A percentile compares a stretch with the other conserved stretches of the same genome.
These are phyloP conservation scores for Pseudopediastrum boryanum DNA, from an alignment of 139 green algal species.

Conservation along the genomic window DNA sequence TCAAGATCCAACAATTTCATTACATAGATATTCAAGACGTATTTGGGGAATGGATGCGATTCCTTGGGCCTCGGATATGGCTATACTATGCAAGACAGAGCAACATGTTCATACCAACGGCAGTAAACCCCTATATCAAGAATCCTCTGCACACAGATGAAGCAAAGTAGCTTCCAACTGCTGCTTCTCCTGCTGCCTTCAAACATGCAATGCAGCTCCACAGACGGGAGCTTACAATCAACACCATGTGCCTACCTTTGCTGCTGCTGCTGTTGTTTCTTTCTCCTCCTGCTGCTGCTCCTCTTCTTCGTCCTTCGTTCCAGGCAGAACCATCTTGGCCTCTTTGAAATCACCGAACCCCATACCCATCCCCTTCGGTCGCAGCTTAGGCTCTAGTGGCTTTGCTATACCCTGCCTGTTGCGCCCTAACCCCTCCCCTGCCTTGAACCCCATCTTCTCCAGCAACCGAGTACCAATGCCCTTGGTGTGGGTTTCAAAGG, in stretches of 20 bases:
- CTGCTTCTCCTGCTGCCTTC: too few species aligned
- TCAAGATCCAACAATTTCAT: too few species aligned
- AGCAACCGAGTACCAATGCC: constrained; percentile 95
- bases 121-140: too few species aligned
- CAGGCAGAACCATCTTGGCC: constrained; percentile 52
- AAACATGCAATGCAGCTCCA: too few species aligned
- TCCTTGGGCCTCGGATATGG: too few species aligned
- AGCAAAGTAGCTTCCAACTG: too few species aligned
- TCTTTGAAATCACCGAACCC: constrained; percentile 80
- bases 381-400: constrained; percentile 86
- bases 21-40: too few species aligned
- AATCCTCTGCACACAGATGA: too few species aligned
- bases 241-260: not conserved
- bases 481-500: constrained; percentile 94
- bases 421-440: constrained; percentile 74
- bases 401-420: constrained; percentile 84
- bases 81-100: too few species aligned
- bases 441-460: constrained; percentile 93
- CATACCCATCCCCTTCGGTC: constrained; percentile 95
- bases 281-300: constrained; percentile 19
- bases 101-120: too few species aligned
- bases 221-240: too few species aligned
- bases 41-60: too few species aligned
- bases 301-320: not conserved
- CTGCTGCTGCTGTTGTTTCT: constrained; percentile 27